Percentiles rank a stretch among this genome's conserved stretches.
These are phyloP conservation scores for Leishmania gerbilli DNA, from an alignment of 208 protist species.

Conservation along the genomic window DNA sequence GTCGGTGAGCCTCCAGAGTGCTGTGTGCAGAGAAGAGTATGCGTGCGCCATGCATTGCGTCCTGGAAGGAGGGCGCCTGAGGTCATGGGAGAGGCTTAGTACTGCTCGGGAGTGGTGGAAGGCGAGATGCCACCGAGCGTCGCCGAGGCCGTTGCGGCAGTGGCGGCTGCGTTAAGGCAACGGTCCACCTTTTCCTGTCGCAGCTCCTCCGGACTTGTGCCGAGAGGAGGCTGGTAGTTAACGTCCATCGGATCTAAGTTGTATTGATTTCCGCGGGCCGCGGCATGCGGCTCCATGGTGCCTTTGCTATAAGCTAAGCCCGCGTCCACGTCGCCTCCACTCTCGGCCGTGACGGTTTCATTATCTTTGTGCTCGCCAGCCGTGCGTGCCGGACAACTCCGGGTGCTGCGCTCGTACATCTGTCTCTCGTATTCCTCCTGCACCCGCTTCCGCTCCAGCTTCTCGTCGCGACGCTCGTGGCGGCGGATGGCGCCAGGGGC, in stretches of 20 bases:
- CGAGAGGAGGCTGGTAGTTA: constrained; percentile 81
- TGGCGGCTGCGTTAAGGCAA: constrained; percentile 21
- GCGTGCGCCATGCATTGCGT: not conserved
- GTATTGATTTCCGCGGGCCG: constrained; percentile 16
- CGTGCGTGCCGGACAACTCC: constrained; percentile 11
- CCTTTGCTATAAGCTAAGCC: constrained; percentile 12
- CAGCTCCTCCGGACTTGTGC: constrained; percentile 69
- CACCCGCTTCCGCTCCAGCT: constrained; percentile 64
- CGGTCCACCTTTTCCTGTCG: constrained; percentile 47
- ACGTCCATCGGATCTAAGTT: constrained; percentile 41
- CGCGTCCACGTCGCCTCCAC: constrained; percentile 7
- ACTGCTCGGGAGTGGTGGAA: not conserved
- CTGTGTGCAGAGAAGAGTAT: not conserved
- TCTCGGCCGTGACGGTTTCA: constrained; percentile 19
- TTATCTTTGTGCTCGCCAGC: constrained; percentile 13
- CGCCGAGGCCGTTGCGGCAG: constrained; percentile 3
- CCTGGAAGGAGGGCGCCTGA: not conserved
- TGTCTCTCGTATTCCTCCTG: constrained; percentile 45
- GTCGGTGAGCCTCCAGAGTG: not conserved
- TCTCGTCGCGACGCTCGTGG: constrained; percentile 78
- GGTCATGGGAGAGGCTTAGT: not conserved
- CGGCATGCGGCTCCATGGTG: constrained; percentile 18
- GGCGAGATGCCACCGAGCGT: constrained; percentile 6
- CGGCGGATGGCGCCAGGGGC: constrained; percentile 75
- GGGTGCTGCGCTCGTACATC: constrained; percentile 14